Evolutionary conservation across 495 filamentous ascomycete genomes (phyloP), one percentile per base, ranked within the genome.

Genomic region (Pyrenula aspistea): DNA sequence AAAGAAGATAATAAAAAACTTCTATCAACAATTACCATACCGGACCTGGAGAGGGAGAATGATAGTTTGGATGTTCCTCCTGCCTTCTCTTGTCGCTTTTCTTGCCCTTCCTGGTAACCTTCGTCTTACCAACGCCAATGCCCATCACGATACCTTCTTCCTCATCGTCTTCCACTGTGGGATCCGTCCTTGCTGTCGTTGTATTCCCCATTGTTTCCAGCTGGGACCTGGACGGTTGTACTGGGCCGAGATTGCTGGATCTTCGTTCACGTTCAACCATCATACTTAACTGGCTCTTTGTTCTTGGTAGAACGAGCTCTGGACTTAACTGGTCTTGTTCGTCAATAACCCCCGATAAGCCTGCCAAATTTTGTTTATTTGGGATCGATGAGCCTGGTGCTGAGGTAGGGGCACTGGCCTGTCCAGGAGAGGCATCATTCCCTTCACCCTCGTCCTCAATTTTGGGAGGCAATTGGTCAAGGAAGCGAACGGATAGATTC

Each of bases 281-380:
- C 25, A 67, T 50, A 15, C 60, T 61, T 2, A 67, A 63, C 55
- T 67, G 64, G 47, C 64, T 65, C 58, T 60, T 65, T 10, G 63
- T 65, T 47, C 63, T 58, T n/a, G 64, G 51, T 54, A 67, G 54
- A 22, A 57, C 49, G 25, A 36, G 52, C 1, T 24, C 24, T n/a
- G 24, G 25, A 10, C 55, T 56, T 48, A 52, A 42, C 23, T 48
- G 22, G 1, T 49, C 53, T n/a, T 55, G 22, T 22, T 55, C 22
- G 4, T 55, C 24, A 4, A 21, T 24, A 19, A 4, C 19, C 4
- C n/a, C 20, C 22, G 50, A 20, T 19, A 19, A 8, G 4, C 10
- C 22, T 8, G 50, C 50, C 19, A 24, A 20, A 21, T 20, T 21
- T 52, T 20, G 8, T n/a, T n/a, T n/a, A n/a, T n/a, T n/a, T 52